Evolutionary conservation across 2,329 filamentous ascomycete species (phyloP).

Genomic region (Aureobasidium melanogenum): DNA sequence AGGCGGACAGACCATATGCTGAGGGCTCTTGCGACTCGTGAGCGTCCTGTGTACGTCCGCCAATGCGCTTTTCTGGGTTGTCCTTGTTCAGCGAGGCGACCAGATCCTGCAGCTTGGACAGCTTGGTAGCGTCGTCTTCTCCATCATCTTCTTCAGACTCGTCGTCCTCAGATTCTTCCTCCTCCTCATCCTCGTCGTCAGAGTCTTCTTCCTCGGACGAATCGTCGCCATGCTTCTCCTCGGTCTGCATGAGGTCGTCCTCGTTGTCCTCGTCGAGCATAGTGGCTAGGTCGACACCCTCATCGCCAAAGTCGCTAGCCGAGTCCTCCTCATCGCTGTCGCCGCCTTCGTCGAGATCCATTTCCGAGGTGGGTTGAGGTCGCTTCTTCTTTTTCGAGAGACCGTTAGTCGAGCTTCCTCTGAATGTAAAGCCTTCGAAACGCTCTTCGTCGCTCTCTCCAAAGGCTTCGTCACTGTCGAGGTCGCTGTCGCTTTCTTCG

Average conservation of each 20-base stretch:
- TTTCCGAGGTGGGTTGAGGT: constrained; percentile 22
- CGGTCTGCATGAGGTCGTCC: constrained; percentile 40
- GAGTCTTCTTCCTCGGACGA: constrained; percentile 19
- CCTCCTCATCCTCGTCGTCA: constrained; percentile 26
- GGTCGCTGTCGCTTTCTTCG: constrained; percentile 58
- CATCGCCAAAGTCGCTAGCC: constrained; percentile 53
- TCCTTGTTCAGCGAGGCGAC: constrained; percentile 55
- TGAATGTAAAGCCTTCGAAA: constrained; percentile 68
- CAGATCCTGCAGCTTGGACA: constrained; percentile 59
- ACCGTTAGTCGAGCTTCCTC: constrained; percentile 49
- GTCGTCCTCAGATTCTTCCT: constrained; percentile 37
- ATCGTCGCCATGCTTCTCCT: constrained; percentile 20
- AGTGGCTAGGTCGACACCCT: constrained; percentile 54
- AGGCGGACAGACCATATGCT: constrained; percentile 49
- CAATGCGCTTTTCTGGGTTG: constrained; percentile 19
- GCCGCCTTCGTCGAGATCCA: constrained; percentile 43
- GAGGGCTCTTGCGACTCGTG: constrained; percentile 54
- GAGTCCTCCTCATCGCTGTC: constrained; percentile 35
- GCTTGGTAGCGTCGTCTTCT: constrained; percentile 39
- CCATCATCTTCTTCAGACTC: constrained; percentile 47
- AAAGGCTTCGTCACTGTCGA: constrained; percentile 75
- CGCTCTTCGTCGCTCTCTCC: constrained; percentile 79
- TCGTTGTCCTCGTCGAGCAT: constrained; percentile 45
- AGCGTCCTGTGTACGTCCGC: constrained; percentile 30
- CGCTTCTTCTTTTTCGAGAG: constrained; percentile 43